phyloP scores from a whole-genome alignment of 768 basidiomycete genomes.

The Boletus edulis region DNA sequence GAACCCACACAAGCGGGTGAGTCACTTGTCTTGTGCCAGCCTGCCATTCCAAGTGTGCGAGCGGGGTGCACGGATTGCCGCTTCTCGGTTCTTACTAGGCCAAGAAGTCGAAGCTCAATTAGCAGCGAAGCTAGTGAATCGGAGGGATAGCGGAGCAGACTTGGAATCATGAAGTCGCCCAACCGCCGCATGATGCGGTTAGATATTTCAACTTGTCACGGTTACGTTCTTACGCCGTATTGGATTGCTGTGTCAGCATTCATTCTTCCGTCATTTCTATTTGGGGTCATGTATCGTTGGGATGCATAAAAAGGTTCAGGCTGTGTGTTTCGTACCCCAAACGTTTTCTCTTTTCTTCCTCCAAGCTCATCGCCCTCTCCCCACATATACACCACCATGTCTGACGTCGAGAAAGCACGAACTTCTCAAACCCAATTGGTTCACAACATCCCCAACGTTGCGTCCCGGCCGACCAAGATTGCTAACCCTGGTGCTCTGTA shows the following conservation, averaged over 20 bases:
- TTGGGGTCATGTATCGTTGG: constrained; percentile 14
- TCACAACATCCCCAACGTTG: constrained; percentile 15
- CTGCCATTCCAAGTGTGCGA: no score
- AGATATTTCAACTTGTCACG: not conserved
- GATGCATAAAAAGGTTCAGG: constrained; percentile 17
- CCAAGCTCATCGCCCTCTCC: not conserved
- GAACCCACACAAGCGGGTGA: no score
- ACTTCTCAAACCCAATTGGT: constrained; percentile 18
- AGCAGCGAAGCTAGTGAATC: no score
- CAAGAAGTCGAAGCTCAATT: no score
- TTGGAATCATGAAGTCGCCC: no score
- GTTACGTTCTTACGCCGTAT: not conserved
- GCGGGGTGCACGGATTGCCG: no score
- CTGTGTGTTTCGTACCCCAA: not conserved
- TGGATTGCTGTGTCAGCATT: constrained; percentile 22
- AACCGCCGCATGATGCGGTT: no score
- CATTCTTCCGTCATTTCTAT: constrained; percentile 6
- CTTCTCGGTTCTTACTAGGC: no score
- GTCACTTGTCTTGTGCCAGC: no score
- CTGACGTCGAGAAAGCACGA: constrained; percentile 36
- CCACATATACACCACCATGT: constrained; percentile 20
- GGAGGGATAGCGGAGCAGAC: no score
- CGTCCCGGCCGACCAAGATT: constrained; percentile 35
- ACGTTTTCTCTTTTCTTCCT: not conserved
- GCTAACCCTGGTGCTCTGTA: constrained; percentile 54